Percentiles rank a stretch among this genome's conserved stretches.
Evolutionary conservation across 768 basidiomycete genomes (phyloP).

Genomic region (Auricularia cornea): DNA sequence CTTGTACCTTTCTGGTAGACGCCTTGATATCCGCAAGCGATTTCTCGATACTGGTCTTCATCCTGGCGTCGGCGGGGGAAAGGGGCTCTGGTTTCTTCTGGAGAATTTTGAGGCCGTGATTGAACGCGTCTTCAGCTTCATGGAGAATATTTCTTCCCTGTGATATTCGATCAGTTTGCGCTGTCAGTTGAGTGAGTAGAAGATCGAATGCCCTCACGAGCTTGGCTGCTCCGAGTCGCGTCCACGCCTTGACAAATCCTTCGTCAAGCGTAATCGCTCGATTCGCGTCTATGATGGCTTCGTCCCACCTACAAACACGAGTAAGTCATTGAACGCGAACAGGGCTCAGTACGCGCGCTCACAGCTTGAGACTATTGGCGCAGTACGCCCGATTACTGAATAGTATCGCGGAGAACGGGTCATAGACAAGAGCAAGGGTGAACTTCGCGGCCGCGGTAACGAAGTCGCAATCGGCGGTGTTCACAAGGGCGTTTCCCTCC

Average conservation of each 20-base stretch:
- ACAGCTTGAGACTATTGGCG: not conserved
- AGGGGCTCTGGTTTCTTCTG: not conserved
- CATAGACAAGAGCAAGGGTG: not conserved
- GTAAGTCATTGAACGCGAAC: not conserved
- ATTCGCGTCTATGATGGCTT: not conserved
- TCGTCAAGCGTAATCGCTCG: not conserved
- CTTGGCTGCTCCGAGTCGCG: not conserved
- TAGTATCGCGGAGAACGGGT: not conserved
- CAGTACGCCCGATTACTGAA: not conserved
- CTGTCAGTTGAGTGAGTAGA: too few species aligned
- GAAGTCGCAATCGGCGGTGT: not conserved
- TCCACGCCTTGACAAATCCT: not conserved
- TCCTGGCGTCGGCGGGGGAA: not conserved
- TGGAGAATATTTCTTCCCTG: not conserved
- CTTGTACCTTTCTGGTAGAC: not conserved
- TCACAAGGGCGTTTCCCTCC: not conserved
- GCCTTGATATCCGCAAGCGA: not conserved
- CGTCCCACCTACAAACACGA: not conserved
- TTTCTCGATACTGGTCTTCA: not conserved
- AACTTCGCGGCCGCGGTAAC: not conserved
- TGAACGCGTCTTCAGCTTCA: not conserved
- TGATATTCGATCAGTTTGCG: not conserved
- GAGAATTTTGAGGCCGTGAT: not conserved
- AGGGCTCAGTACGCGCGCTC: not conserved
- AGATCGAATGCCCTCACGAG: not conserved